Conservation (phyloP, 352 stramenopile genomes). For the Globisporangium barbulae region DNA sequence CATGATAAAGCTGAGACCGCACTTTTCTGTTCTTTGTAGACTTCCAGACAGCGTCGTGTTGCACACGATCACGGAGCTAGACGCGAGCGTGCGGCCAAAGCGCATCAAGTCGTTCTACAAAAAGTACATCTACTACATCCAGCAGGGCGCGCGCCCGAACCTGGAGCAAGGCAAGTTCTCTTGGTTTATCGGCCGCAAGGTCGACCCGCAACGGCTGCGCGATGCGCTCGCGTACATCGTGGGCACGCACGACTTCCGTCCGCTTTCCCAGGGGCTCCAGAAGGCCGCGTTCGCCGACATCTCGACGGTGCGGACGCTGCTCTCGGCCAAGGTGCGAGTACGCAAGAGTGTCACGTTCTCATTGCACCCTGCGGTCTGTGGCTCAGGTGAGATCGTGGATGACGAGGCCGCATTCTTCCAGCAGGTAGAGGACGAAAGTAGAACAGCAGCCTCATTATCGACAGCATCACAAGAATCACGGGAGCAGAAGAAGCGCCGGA, state of each 20-base stretch:
- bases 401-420: slow-evolving; percentile 22
- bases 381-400: slow-evolving; percentile 53
- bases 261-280: slow-evolving; percentile 75
- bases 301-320: slow-evolving; percentile 63
- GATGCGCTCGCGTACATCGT: slow-evolving; percentile 69
- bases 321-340: slow-evolving; percentile 59
- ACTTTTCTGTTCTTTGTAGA: slow-evolving; percentile 17
- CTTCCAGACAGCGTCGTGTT: slow-evolving; percentile 49
- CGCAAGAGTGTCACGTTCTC: slow-evolving; percentile 71
- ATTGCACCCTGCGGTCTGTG: slow-evolving; percentile 50
- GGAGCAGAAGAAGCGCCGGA: slow-evolving; percentile 40
- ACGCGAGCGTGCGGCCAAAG: slow-evolving; percentile 28
- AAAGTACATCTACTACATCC: slow-evolving; percentile 90
- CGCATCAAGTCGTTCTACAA: slow-evolving; percentile 83
- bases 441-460: neutral
- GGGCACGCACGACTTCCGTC: slow-evolving; percentile 72
- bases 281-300: slow-evolving; percentile 57
- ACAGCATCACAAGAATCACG: slow-evolving; percentile 1
- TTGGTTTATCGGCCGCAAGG: slow-evolving; percentile 73
- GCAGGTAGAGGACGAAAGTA: neutral
- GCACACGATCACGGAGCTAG: slow-evolving; percentile 35
- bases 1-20: neutral
- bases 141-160: slow-evolving; percentile 72
- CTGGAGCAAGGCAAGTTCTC: slow-evolving; percentile 70
- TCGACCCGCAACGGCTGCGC: slow-evolving; percentile 58